A percentile compares a stretch with the other conserved stretches of the same genome.
phyloP scores from a whole-genome alignment of 805 yeast genomes.

The Grigorovia jiainica region DNA sequence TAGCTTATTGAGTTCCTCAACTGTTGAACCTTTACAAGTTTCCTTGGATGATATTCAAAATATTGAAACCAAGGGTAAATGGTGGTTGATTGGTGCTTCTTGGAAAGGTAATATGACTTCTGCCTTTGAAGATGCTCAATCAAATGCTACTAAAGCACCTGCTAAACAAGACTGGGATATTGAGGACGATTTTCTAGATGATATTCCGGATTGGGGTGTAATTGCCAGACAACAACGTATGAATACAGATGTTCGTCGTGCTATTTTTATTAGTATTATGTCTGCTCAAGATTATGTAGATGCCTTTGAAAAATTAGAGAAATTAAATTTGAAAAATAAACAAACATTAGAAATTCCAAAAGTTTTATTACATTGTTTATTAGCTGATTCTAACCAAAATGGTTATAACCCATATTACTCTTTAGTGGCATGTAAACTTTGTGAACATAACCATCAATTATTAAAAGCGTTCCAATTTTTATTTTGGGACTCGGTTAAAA shows the following conservation, averaged over 20 bases:
- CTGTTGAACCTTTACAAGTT: constrained; percentile 71
- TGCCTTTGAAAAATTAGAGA: constrained; percentile 74
- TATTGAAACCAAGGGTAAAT: constrained; percentile 76
- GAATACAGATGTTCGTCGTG: constrained; percentile 93
- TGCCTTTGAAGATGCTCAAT: constrained; percentile 15
- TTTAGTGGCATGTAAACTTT: constrained; percentile 62
- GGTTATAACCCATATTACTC: constrained; percentile 87
- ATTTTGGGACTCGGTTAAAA: constrained; percentile 78
- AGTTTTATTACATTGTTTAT: constrained; percentile 77
- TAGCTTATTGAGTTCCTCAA: constrained; percentile 35
- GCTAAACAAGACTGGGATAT: constrained; percentile 30
- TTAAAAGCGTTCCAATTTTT: constrained; percentile 81
- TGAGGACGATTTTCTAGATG: constrained; percentile 53
- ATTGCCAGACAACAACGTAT: constrained; percentile 79
- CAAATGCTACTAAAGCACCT: constrained; percentile 12
- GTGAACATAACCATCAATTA: constrained; percentile 56
- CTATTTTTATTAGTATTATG: constrained; percentile 89
- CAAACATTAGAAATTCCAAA: constrained; percentile 85
- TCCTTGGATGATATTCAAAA: constrained; percentile 64
- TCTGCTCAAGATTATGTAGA: constrained; percentile 89
- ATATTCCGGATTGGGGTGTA: constrained; percentile 78
- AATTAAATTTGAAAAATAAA: constrained; percentile 61
- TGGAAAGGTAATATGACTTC: constrained; percentile 64
- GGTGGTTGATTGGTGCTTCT: constrained; percentile 99
- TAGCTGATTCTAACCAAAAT: constrained; percentile 47